phyloP scores from a whole-genome alignment of 805 yeast species.

The Saturnispora quitensis region DNA sequence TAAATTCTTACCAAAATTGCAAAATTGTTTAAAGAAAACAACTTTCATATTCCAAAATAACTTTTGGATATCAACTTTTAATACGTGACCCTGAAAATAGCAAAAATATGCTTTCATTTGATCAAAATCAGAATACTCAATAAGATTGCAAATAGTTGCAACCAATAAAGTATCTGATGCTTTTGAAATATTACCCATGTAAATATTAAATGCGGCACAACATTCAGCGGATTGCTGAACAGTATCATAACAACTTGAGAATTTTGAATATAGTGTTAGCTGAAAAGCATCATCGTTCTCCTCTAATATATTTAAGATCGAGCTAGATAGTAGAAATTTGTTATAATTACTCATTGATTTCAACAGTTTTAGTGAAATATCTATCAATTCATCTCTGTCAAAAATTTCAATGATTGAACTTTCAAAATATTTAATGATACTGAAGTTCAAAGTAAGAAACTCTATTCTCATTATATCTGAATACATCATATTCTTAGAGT shows the following conservation, averaged over 20 bases:
- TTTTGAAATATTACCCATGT: constrained; percentile 27
- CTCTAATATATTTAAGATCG: constrained; percentile 23
- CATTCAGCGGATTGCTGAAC: constrained; percentile 34
- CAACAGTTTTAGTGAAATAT: constrained; percentile 2
- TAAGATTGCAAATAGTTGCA: constrained; percentile 32
- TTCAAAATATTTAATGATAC: constrained; percentile 6
- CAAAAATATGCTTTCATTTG: constrained; percentile 27
- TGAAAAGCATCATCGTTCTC: constrained; percentile 9
- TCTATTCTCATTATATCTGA: constrained; percentile 29
- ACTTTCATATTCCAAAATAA: constrained; percentile 28
- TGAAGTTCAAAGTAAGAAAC: constrained; percentile 24
- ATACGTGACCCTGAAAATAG: constrained; percentile 22
- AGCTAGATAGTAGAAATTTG: not conserved
- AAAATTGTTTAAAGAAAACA: constrained; percentile 38
- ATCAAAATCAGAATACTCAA: constrained; percentile 31
- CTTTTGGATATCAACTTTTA: constrained; percentile 8
- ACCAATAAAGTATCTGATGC: constrained; percentile 26
- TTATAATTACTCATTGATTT: not conserved
- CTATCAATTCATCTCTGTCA: not conserved
- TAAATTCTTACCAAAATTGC: constrained; percentile 25
- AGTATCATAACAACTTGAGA: constrained; percentile 24
- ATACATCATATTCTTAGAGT: constrained; percentile 31
- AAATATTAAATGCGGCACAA: constrained; percentile 31
- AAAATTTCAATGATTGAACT: not conserved
- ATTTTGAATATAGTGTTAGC: constrained; percentile 24